These are phyloP conservation scores for Chlorella sp. DNA, from an alignment of 139 green algal species.

Conservation along the genomic window DNA sequence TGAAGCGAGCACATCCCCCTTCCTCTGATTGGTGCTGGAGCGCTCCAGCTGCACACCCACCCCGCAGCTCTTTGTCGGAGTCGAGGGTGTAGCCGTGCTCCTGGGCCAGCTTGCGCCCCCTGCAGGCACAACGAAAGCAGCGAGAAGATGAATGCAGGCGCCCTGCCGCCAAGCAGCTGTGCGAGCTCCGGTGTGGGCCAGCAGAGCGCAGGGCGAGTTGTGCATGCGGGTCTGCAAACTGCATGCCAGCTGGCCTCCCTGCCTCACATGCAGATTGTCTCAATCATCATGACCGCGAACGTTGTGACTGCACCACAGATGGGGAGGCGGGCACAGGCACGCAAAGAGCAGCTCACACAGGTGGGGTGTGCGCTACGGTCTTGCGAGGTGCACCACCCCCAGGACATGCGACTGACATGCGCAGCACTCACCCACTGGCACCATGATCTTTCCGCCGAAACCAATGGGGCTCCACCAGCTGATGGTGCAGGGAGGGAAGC, in stretches of 20 bases:
- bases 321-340: background rate
- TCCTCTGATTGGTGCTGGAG: too few relatives aligned
- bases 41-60: background rate
- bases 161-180: too few relatives aligned
- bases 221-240: too few relatives aligned
- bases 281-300: background rate
- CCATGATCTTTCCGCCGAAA: background rate
- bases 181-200: too few relatives aligned
- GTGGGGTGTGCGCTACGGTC: too few relatives aligned
- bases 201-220: too few relatives aligned
- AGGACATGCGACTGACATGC: too few relatives aligned
- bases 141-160: too few relatives aligned
- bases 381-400: too few relatives aligned
- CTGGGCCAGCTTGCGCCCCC: background rate
- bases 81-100: background rate
- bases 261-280: background rate
- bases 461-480: background rate
- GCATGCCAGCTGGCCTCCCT: too few relatives aligned
- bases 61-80: background rate
- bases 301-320: background rate
- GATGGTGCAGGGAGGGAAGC: background rate
- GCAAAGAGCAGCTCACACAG: background rate
- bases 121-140: too few relatives aligned
- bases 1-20: too few relatives aligned
- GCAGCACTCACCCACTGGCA: background rate